A percentile compares a stretch with the other conserved stretches of the same genome.
These are phyloP conservation scores for Stephania yunnanensis DNA, from an alignment of 164 flowering plant genomes.

Conservation along the genomic window DNA sequence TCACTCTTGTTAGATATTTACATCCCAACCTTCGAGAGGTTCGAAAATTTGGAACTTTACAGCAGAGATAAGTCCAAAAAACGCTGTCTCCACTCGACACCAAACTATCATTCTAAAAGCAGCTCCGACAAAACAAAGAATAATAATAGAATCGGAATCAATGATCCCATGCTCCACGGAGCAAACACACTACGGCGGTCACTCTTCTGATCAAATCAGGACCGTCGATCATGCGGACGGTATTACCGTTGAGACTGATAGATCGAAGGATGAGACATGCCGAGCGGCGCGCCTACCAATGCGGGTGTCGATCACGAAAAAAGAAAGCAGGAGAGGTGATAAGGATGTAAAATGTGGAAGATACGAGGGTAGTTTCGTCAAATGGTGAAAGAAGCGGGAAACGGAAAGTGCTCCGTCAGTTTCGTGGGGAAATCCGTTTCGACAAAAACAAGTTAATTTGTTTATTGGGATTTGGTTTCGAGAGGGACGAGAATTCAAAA, in stretches of 20 bases:
- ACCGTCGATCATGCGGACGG: neutral
- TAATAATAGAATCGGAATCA: neutral
- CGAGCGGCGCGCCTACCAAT: neutral
- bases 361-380: neutral
- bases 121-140: neutral
- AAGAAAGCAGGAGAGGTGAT: neutral
- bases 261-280: neutral
- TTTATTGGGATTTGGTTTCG: neutral
- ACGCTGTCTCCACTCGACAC: too few relatives aligned
- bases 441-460: neutral
- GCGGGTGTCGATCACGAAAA: neutral
- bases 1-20: neutral
- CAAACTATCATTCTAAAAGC: neutral
- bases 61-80: neutral
- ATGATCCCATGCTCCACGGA: neutral
- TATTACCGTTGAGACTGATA: neutral
- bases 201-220: neutral
- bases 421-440: constrained; percentile 15
- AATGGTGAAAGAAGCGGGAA: neutral
- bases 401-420: neutral
- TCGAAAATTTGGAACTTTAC: neutral
- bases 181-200: neutral
- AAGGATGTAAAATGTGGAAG: neutral
- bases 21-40: neutral
- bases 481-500: constrained; percentile 17